Evolutionary conservation across 495 filamentous ascomycete species (phyloP).

Genomic region (Trichoderma orchidacearum): DNA sequence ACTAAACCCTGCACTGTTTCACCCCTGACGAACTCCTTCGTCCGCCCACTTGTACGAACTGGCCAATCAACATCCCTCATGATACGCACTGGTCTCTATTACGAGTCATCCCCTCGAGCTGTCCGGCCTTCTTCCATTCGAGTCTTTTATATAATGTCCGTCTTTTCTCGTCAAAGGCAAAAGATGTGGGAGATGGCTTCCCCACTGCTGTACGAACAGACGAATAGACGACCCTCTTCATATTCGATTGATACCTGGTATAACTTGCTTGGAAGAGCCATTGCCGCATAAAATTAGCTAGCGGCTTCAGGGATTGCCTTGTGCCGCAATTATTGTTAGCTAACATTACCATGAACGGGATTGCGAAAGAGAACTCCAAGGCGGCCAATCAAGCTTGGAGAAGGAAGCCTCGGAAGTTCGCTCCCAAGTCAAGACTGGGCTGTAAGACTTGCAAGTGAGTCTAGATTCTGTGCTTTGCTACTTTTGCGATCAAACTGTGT

Average conservation of each 20-base stretch:
- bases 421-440: conserved; percentile 20
- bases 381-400: conserved; percentile 13
- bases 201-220: background rate
- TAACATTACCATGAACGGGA: background rate
- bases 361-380: background rate
- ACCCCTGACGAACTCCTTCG: background rate
- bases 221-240: background rate
- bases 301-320: background rate
- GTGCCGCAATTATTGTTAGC: background rate
- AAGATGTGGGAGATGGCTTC: background rate
- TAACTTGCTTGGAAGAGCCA: background rate
- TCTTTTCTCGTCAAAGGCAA: conserved; percentile 2
- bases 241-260: background rate
- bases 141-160: background rate
- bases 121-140: conserved; percentile 5
- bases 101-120: background rate
- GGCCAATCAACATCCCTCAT: conserved; percentile 4
- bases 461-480: background rate
- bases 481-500: conserved; percentile 5
- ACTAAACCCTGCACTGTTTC: background rate
- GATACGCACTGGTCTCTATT: conserved; percentile 6
- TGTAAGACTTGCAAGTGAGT: conserved; percentile 26
- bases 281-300: background rate
- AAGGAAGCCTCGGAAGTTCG: conserved; percentile 17
- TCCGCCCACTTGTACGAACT: conserved; percentile 4